phyloP scores from a whole-genome alignment of 192 early-diverging fungal genomes.

The Linnemannia elongata region DNA sequence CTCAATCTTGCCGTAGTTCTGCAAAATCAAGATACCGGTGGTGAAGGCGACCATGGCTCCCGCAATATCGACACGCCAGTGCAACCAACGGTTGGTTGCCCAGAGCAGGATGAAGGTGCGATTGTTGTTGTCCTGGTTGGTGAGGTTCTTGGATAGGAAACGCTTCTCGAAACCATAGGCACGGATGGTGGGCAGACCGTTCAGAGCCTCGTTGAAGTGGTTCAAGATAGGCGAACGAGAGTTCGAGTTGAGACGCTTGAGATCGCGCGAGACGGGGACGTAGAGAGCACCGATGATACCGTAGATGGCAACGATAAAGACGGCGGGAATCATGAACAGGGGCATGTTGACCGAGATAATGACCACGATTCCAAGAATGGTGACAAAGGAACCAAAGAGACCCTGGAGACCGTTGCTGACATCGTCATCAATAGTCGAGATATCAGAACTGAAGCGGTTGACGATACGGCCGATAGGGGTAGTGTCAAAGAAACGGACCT shows the following conservation, averaged over 20 bases:
- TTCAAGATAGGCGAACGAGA: constrained; percentile 83
- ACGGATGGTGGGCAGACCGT: constrained; percentile 84
- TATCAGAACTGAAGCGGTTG: constrained; percentile 92
- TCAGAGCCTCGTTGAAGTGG: constrained; percentile 86
- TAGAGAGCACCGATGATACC: constrained; percentile 79
- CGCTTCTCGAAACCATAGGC: constrained; percentile 82
- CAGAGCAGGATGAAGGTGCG: constrained; percentile 90
- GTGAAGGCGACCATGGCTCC: constrained; percentile 84
- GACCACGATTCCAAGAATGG: constrained; percentile 68
- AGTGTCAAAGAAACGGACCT: constrained; percentile 90
- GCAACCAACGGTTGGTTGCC: constrained; percentile 91
- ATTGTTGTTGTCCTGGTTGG: constrained; percentile 83
- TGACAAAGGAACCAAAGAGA: constrained; percentile 66
- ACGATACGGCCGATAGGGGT: constrained; percentile 86
- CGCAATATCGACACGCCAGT: constrained; percentile 84
- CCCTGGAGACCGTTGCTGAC: constrained; percentile 65
- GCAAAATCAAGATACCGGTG: constrained; percentile 74
- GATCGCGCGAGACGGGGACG: constrained; percentile 83
- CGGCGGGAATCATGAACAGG: constrained; percentile 76
- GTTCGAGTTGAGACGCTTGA: constrained; percentile 90
- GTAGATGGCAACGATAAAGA: constrained; percentile 70
- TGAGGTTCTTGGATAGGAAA: constrained; percentile 73
- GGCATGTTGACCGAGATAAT: constrained; percentile 79
- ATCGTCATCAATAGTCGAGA: constrained; percentile 82
- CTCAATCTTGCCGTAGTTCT: constrained; percentile 66